Evolutionary conservation across 495 filamentous ascomycete species (phyloP).

Genomic region (Pseudoneurospora amorphoporcata): DNA sequence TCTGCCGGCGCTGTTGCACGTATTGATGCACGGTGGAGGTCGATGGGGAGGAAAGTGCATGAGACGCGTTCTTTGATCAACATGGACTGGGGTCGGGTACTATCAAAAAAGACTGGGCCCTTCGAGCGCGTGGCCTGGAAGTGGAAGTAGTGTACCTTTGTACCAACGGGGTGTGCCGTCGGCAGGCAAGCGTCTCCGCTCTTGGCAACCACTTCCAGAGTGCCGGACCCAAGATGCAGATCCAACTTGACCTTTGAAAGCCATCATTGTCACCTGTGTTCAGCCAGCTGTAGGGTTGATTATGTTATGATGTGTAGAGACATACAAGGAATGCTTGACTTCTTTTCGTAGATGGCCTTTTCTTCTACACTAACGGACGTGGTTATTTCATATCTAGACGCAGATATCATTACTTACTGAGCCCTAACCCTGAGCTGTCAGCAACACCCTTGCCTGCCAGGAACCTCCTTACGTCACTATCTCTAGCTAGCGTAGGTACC

Average conservation of each 20-base stretch:
- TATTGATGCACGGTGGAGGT: neutral
- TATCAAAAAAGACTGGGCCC: neutral
- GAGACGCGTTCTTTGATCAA: neutral
- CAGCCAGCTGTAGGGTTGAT: neutral
- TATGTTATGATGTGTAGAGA: neutral
- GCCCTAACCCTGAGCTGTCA: neutral
- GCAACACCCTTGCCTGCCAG: neutral
- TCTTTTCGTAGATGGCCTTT: neutral
- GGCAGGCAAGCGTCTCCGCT: neutral
- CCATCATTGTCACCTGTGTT: neutral
- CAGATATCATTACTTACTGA: neutral
- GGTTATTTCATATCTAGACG: neutral
- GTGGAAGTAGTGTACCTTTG: neutral
- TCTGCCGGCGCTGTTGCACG: neutral
- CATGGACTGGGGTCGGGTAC: neutral
- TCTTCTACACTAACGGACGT: neutral
- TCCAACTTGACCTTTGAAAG: neutral
- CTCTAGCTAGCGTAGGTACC: neutral
- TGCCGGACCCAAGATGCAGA: neutral
- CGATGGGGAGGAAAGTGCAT: neutral
- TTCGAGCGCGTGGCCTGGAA: neutral
- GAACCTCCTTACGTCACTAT: neutral
- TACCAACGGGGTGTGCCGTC: neutral
- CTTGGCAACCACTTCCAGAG: neutral
- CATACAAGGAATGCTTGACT: neutral